Evolutionary conservation across 108 stramenopile species (phyloP).

Genomic region (Pelagomonas calceolata): DNA sequence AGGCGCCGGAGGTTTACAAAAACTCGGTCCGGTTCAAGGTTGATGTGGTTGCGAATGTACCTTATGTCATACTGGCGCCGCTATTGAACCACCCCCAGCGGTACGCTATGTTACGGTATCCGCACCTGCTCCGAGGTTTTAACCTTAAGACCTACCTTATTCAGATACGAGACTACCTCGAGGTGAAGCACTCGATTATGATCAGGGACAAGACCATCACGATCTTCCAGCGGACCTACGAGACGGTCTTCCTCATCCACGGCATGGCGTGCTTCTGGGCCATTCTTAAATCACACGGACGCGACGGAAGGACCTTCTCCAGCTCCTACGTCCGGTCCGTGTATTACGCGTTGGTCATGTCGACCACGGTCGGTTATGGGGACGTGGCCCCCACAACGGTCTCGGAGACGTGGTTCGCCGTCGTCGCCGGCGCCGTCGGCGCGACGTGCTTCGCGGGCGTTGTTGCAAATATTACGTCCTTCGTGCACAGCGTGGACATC

Average conservation of each 20-base stretch:
- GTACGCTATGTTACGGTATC: neutral
- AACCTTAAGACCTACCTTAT: neutral
- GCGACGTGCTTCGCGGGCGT: slow-evolving; percentile 40
- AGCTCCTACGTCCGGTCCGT: slow-evolving; percentile 16
- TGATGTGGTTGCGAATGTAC: neutral
- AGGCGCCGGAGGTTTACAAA: neutral
- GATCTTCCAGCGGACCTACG: neutral
- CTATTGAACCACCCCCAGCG: neutral
- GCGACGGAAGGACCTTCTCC: slow-evolving; percentile 5
- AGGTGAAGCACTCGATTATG: neutral
- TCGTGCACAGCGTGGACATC: slow-evolving; percentile 39
- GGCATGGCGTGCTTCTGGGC: neutral
- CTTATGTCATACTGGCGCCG: neutral
- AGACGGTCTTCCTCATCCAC: neutral
- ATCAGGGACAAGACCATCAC: neutral
- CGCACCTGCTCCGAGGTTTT: neutral
- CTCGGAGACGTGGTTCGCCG: slow-evolving; percentile 32
- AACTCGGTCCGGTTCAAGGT: neutral
- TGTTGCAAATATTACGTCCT: slow-evolving; percentile 44
- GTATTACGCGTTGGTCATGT: slow-evolving; percentile 53
- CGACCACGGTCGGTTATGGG: slow-evolving; percentile 67
- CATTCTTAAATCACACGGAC: neutral
- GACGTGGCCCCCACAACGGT: slow-evolving; percentile 46
- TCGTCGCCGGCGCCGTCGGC: slow-evolving; percentile 31
- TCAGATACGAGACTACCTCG: neutral